phyloP scores from a whole-genome alignment of 805 yeast species.

The Metahyphopichia silvanorum region DNA sequence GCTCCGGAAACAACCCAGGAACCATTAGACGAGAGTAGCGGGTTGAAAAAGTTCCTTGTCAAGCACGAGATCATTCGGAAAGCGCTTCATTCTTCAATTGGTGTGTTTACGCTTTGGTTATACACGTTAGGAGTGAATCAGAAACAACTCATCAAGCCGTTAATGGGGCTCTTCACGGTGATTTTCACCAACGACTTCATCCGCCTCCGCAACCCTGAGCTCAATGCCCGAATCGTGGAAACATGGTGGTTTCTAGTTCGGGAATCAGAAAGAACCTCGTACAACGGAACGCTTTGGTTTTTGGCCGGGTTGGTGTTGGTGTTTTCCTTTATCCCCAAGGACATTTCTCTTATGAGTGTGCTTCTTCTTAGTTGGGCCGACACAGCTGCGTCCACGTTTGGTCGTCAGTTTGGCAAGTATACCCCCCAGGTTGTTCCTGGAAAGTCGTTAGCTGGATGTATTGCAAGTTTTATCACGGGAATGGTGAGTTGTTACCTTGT shows the following conservation, averaged over 20 bases:
- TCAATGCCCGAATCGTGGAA: slow-evolving; percentile 66
- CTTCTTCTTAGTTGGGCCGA: slow-evolving; percentile 93
- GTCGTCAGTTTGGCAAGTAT: slow-evolving; percentile 78
- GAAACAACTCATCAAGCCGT: slow-evolving; percentile 55
- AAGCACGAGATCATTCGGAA: slow-evolving; percentile 91
- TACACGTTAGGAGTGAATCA: slow-evolving; percentile 62
- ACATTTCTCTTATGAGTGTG: slow-evolving; percentile 72
- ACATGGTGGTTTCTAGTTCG: slow-evolving; percentile 81
- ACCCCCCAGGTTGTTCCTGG: slow-evolving; percentile 73
- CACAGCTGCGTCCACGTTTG: slow-evolving; percentile 93
- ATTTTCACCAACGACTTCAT: slow-evolving; percentile 64
- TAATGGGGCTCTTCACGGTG: slow-evolving; percentile 50
- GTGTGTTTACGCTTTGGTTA: slow-evolving; percentile 70
- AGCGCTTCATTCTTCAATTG: slow-evolving; percentile 83
- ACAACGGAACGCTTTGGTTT: slow-evolving; percentile 89
- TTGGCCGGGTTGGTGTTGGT: slow-evolving; percentile 74
- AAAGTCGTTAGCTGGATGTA: slow-evolving; percentile 86
- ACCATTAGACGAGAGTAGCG: background rate
- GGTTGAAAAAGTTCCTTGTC: slow-evolving; percentile 42
- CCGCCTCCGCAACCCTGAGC: slow-evolving; percentile 56
- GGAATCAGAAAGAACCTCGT: slow-evolving; percentile 64
- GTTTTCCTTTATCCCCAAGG: slow-evolving; percentile 71
- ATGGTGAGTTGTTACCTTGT: slow-evolving; percentile 58
- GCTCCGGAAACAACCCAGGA: background rate
- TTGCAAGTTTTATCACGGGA: slow-evolving; percentile 82